Evolutionary conservation across 2,329 filamentous ascomycete species (phyloP).

Genomic region (Uncinocarpus reesii): DNA sequence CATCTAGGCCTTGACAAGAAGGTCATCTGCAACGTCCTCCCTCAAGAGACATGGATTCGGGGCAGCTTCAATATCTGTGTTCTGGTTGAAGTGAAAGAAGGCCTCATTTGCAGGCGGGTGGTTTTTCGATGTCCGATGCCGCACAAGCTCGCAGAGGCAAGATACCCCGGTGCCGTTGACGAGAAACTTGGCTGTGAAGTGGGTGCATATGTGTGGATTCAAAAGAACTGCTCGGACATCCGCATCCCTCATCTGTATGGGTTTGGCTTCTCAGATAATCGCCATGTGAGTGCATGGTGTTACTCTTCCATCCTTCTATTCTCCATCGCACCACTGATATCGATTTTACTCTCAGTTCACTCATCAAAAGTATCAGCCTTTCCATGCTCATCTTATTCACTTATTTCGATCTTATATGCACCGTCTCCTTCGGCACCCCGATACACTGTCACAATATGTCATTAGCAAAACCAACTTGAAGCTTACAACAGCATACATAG

Average conservation of each 20-base stretch:
- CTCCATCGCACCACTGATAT: not conserved
- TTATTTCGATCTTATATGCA: not conserved
- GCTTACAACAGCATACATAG: slow-evolving; percentile 21
- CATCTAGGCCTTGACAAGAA: not conserved
- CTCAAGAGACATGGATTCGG: slow-evolving; percentile 13
- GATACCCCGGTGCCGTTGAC: slow-evolving; percentile 5
- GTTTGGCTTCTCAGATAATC: slow-evolving; percentile 20
- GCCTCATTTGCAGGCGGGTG: not conserved
- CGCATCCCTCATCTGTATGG: slow-evolving; percentile 15
- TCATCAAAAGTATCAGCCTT: not conserved
- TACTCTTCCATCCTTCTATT: not conserved
- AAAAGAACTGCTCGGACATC: slow-evolving; percentile 11
- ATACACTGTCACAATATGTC: not conserved
- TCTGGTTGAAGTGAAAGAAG: slow-evolving; percentile 10
- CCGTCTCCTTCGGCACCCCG: not conserved
- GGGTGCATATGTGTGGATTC: slow-evolving; percentile 13
- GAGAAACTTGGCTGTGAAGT: slow-evolving; percentile 16
- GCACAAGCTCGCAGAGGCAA: slow-evolving; percentile 5
- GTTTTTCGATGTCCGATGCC: slow-evolving; percentile 10
- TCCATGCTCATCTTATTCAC: not conserved
- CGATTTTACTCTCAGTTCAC: not conserved
- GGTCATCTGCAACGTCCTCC: not conserved
- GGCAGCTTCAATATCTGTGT: slow-evolving; percentile 18
- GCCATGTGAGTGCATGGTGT: slow-evolving; percentile 13
- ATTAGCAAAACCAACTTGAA: not conserved